Evolutionary conservation across 306 rosid species (phyloP).

Genomic region (Arachis hypogaea): DNA sequence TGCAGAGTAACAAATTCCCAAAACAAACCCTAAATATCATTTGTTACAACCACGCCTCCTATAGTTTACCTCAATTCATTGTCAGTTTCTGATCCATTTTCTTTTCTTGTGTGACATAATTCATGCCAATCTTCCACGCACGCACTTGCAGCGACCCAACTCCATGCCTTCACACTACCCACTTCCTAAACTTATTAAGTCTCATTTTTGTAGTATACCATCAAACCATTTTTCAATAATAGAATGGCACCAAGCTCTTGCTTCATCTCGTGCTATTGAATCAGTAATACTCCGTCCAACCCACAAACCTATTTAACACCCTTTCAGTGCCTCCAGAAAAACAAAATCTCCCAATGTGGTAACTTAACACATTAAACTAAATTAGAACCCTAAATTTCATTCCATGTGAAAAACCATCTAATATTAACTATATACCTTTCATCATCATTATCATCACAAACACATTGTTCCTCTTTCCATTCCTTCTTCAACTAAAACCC

Average conservation of each 20-base stretch:
- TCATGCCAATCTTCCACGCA: background rate
- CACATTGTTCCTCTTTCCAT: too few relatives aligned
- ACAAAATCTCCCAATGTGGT: too few relatives aligned
- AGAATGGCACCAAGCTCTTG: too few relatives aligned
- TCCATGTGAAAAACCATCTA: background rate
- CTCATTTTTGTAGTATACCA: too few relatives aligned
- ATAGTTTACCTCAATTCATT: background rate
- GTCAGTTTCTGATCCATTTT: background rate
- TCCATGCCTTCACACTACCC: background rate
- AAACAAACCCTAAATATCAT: conserved; percentile 3
- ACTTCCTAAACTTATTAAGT: too few relatives aligned
- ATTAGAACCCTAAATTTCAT: background rate
- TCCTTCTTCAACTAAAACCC: background rate
- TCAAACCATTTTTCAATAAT: too few relatives aligned
- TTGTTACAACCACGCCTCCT: background rate
- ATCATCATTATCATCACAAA: background rate
- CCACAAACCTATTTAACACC: too few relatives aligned
- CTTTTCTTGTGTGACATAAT: background rate
- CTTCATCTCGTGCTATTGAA: too few relatives aligned
- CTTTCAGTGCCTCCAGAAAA: too few relatives aligned
- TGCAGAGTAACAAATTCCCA: background rate
- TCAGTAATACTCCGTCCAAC: too few relatives aligned
- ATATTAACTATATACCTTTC: background rate
- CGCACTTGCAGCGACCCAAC: background rate
- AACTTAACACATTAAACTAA: background rate